Conservation (phyloP, 768 basidiomycete species). For the Termitomyces sp. region DNA sequence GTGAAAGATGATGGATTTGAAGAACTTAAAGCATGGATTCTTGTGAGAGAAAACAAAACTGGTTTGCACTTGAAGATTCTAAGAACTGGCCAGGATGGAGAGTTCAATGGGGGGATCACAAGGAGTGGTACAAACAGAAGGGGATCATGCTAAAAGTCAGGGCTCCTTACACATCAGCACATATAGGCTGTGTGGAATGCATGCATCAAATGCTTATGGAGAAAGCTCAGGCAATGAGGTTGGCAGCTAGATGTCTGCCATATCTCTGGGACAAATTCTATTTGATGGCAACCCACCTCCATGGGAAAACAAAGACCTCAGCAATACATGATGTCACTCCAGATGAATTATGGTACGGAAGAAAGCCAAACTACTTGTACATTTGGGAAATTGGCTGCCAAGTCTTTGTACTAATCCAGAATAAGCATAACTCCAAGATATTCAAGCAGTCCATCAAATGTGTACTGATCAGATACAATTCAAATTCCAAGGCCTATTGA, state of each 20-base stretch:
- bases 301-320: not conserved
- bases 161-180: not conserved
- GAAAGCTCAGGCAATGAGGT: not conserved
- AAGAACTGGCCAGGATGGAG: no score
- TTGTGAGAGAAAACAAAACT: no score
- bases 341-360: not conserved
- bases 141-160: no score
- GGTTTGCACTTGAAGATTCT: no score
- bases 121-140: no score
- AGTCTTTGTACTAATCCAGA: not conserved
- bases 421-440: not conserved
- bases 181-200: not conserved
- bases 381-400: not conserved
- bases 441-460: not conserved
- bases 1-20: no score
- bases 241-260: not conserved
- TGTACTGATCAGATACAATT: not conserved
- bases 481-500: not conserved
- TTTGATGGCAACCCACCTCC: not conserved
- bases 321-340: not conserved
- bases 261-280: not conserved
- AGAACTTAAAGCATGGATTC: no score
- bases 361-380: not conserved
- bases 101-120: no score
- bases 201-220: not conserved